Conservation (phyloP, 2,329 filamentous ascomycete genomes). For the Gnomoniopsis smithogilvyi region DNA sequence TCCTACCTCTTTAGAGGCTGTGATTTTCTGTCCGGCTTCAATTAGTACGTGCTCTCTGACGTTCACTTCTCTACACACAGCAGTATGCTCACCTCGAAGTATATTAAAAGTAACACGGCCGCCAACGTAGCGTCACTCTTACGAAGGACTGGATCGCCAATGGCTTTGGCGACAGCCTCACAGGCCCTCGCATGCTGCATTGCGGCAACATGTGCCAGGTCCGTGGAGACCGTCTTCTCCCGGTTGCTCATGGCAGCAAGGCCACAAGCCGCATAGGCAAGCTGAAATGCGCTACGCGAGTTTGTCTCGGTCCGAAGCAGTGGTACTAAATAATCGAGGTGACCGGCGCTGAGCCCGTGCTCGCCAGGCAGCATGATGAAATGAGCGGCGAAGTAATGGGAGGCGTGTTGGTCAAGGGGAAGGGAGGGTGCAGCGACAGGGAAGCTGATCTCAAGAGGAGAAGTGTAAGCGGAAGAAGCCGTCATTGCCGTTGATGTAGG, state of each 20-base stretch:
- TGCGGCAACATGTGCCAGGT: constrained; percentile 38
- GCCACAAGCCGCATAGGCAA: constrained; percentile 58
- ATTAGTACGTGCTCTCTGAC: background rate
- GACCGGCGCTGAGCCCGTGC: constrained; percentile 44
- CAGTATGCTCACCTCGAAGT: constrained; percentile 48
- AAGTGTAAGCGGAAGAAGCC: constrained; percentile 16
- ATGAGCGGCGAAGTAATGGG: constrained; percentile 59
- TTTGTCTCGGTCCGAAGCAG: constrained; percentile 42
- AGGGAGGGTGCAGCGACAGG: constrained; percentile 36
- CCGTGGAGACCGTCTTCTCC: constrained; percentile 30
- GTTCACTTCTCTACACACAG: background rate
- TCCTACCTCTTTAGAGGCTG: constrained; percentile 50
- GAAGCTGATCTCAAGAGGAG: constrained; percentile 20
- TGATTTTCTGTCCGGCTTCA: constrained; percentile 32
- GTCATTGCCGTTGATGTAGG: constrained; percentile 18
- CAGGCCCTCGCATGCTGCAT: constrained; percentile 53
- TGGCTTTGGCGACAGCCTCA: constrained; percentile 46
- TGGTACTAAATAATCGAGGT: constrained; percentile 57
- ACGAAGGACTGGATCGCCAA: constrained; percentile 46
- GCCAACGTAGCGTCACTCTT: constrained; percentile 55
- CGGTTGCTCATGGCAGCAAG: constrained; percentile 56
- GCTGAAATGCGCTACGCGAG: constrained; percentile 44
- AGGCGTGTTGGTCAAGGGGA: constrained; percentile 52
- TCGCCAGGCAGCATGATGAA: constrained; percentile 53
- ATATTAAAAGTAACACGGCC: constrained; percentile 54